phyloP scores from a whole-genome alignment of 768 basidiomycete species.

The Rhodotorula babjevae region DNA sequence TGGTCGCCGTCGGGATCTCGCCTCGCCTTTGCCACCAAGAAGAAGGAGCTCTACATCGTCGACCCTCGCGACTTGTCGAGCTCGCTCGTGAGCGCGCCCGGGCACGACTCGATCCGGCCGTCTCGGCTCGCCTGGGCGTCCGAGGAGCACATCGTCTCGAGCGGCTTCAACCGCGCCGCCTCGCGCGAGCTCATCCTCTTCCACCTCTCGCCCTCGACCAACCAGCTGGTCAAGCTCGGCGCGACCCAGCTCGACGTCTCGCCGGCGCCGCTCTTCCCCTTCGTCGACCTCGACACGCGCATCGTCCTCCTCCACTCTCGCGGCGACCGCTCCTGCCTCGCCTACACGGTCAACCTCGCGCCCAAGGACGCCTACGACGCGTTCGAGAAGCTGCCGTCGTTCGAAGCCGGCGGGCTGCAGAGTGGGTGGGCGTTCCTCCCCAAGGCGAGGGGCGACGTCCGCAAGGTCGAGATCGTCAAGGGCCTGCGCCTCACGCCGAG shows the following conservation, averaged over 20 bases:
- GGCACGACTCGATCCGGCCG: conserved; percentile 47
- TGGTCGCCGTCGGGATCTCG: conserved; percentile 44
- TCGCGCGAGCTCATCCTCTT: conserved; percentile 47
- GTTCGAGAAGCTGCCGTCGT: conserved; percentile 45
- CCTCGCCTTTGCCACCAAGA: conserved; percentile 47
- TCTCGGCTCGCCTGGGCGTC: conserved; percentile 47
- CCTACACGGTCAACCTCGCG: conserved; percentile 44
- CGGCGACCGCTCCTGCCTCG: conserved; percentile 47
- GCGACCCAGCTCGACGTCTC: conserved; percentile 47
- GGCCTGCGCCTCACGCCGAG: conserved; percentile 45
- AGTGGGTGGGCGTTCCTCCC: conserved; percentile 45
- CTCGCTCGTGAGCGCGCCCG: conserved; percentile 28
- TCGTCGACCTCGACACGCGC: conserved; percentile 47
- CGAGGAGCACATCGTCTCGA: conserved; percentile 42
- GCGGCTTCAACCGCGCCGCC: conserved; percentile 48
- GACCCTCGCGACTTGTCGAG: conserved; percentile 45
- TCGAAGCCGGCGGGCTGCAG: conserved; percentile 45
- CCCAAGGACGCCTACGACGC: conserved; percentile 9
- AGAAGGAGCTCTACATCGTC: conserved; percentile 44
- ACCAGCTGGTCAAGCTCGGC: conserved; percentile 32
- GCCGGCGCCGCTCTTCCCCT: conserved; percentile 47
- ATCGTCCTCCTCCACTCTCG: conserved; percentile 48
- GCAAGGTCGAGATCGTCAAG: conserved; percentile 46
- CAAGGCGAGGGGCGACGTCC: conserved; percentile 46
- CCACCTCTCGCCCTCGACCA: background rate